A percentile compares a stretch with the other conserved stretches of the same genome.
Conservation (phyloP, 495 filamentous ascomycete species). For the Tuber aestivum region DNA sequence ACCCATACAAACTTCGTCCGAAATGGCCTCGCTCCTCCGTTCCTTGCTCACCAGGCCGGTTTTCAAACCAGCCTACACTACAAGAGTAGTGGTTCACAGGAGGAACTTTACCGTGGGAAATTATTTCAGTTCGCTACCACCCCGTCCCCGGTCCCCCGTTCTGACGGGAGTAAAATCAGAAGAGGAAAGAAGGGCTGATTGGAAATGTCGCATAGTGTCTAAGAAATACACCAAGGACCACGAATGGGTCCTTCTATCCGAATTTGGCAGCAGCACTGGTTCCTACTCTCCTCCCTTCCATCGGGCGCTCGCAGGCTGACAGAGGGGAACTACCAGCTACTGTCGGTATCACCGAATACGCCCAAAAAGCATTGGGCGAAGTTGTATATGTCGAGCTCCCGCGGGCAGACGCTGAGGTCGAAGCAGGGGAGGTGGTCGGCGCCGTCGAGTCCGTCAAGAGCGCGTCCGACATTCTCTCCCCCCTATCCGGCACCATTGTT, state of each 20-base stretch:
- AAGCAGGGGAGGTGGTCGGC: constrained; percentile 71
- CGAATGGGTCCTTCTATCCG: constrained; percentile 92
- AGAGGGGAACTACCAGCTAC: constrained; percentile 49
- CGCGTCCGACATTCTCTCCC: constrained; percentile 89
- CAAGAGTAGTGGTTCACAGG: neutral
- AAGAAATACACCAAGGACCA: constrained; percentile 96
- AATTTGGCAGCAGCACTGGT: constrained; percentile 54
- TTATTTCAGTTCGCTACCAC: neutral
- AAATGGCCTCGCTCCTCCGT: constrained; percentile 11
- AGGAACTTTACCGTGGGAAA: constrained; percentile 3
- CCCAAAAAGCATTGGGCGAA: constrained; percentile 83
- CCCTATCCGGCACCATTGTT: constrained; percentile 68
- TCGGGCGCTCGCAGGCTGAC: neutral
- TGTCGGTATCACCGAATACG: constrained; percentile 86
- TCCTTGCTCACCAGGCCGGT: neutral
- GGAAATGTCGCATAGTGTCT: constrained; percentile 4
- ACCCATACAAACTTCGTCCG: neutral
- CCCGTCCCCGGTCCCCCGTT: neutral
- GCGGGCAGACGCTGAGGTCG: constrained; percentile 55
- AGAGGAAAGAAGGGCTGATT: neutral
- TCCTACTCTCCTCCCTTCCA: constrained; percentile 3
- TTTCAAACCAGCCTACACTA: neutral
- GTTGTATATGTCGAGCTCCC: constrained; percentile 96
- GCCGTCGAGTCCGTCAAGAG: constrained; percentile 98
- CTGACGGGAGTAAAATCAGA: neutral